Evolutionary conservation across 2,329 filamentous ascomycete genomes (phyloP), one percentile per base, ranked within the genome.

Genomic region (Paecilomyces niveus): DNA sequence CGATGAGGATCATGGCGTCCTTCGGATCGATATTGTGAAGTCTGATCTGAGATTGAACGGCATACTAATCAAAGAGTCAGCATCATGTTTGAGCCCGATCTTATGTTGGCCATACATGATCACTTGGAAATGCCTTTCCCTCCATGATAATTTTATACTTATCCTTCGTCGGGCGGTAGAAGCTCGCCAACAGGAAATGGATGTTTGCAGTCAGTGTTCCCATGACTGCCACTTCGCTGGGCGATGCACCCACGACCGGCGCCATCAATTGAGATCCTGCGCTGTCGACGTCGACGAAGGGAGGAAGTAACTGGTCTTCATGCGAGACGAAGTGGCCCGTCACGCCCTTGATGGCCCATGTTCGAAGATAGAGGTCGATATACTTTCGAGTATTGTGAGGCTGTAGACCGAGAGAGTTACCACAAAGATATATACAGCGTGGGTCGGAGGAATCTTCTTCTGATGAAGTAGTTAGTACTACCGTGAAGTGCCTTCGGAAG

Each of bases 391-490:
- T 86, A 13, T 83, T 82, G 61, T 83, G 85, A 52, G 92, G 91
- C 72, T 96, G 92, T 3, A 93, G 83, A 39, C 92, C 92, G 1
- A 96, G 82, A 0, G 91, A 96, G 77, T 96, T 96, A 58, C 92
- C 92, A 64, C 91, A 93, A 62, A 97, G 86, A 73, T 96, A 97
- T 59, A 90, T 87, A 59, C 81, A 83, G 54, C 77, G 75, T 29
- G 79, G 75, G n/a, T 78, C 65, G 13, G 67, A 66, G 21, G 63
- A 66, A n/a, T 75, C 66, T 49, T 74, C 72, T 18, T 59, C 50
- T 31, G 35, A 54, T 57, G 10, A 35, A 55, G n/a, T 10, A 33
- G 29, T 50, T 39, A 59, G 26, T 33, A 53, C 3, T 56, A 21
- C 13, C 15, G 39, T 45, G 7, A 8, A 45, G 39, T 45, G 39